Evolutionary conservation across 2,329 filamentous ascomycete genomes (phyloP).

Genomic region (Decorospora gaudefroyi): DNA sequence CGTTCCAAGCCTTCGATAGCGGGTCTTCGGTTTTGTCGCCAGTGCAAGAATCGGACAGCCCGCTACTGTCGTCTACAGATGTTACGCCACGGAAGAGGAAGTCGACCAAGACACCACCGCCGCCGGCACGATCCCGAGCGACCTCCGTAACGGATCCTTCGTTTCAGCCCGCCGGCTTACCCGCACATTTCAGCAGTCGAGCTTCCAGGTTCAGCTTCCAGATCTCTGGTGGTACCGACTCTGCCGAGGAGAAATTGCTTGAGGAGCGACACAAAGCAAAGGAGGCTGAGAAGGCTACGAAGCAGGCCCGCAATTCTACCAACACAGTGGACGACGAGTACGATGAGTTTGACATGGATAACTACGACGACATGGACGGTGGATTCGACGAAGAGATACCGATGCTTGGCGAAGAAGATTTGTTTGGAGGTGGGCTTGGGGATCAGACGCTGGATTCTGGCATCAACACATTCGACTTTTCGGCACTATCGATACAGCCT

Average conservation of each 20-base stretch:
- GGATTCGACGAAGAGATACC: slow-evolving; percentile 70
- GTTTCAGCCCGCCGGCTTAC: slow-evolving; percentile 45
- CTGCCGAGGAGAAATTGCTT: slow-evolving; percentile 67
- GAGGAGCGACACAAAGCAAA: slow-evolving; percentile 73
- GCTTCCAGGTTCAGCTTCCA: slow-evolving; percentile 83
- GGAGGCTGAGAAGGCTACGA: slow-evolving; percentile 63
- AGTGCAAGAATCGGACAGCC: slow-evolving; percentile 40
- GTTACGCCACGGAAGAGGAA: slow-evolving; percentile 39
- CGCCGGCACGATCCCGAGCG: slow-evolving; percentile 43
- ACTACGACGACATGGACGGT: slow-evolving; percentile 59
- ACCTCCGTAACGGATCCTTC: slow-evolving; percentile 46
- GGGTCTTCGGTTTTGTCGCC: slow-evolving; percentile 39
- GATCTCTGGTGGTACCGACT: slow-evolving; percentile 71
- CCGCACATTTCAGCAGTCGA: slow-evolving; percentile 62
- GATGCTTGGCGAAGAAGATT: slow-evolving; percentile 51
- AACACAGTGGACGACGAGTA: slow-evolving; percentile 46
- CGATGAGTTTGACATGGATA: slow-evolving; percentile 47
- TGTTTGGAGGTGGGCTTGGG: slow-evolving; percentile 32
- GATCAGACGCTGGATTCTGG: slow-evolving; percentile 34
- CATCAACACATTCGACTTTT: slow-evolving; percentile 44
- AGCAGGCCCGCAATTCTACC: slow-evolving; percentile 42
- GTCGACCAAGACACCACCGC: slow-evolving; percentile 45
- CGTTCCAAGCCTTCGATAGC: slow-evolving; percentile 28
- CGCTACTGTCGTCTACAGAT: slow-evolving; percentile 31
- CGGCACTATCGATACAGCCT: slow-evolving; percentile 34